Percentiles rank a stretch among this genome's conserved stretches.
Evolutionary conservation across 2,329 filamentous ascomycete species (phyloP).

Genomic region (Botrytis deweyae): DNA sequence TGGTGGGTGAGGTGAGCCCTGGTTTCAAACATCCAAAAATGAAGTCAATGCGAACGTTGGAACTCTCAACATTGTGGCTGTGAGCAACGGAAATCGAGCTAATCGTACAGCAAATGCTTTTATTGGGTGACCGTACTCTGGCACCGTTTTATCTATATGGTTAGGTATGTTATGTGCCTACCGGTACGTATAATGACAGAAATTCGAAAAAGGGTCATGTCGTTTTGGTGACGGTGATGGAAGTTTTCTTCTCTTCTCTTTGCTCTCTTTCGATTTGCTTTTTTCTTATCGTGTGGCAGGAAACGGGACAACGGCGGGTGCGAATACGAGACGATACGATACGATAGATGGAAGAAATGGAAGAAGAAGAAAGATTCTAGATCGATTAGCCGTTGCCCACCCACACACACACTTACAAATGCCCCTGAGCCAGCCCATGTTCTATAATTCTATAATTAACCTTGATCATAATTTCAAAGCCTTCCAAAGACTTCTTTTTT

Average conservation of each 20-base stretch:
- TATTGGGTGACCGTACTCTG: background rate
- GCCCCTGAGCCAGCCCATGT: slow-evolving; percentile 1
- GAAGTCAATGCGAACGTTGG: background rate
- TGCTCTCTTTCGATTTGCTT: background rate
- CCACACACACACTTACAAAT: background rate
- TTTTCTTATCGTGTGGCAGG: background rate
- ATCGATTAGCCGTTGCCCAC: background rate
- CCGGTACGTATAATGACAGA: background rate
- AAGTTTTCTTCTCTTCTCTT: background rate
- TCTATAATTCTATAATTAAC: background rate
- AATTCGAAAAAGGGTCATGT: background rate
- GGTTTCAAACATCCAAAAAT: background rate
- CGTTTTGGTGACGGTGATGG: background rate
- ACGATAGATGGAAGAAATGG: background rate
- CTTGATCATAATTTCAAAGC: background rate
- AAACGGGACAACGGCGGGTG: background rate
- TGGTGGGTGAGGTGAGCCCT: background rate
- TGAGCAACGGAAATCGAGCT: background rate
- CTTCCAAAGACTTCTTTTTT: background rate
- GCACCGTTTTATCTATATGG: background rate
- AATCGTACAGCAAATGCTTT: background rate
- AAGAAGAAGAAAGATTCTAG: background rate
- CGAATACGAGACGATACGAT: background rate
- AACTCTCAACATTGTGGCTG: slow-evolving; percentile 7
- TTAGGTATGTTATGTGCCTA: too few species aligned